Evolutionary conservation across 768 basidiomycete genomes (phyloP), one percentile per base, ranked within the genome.

Genomic region (Suillus luteus): DNA sequence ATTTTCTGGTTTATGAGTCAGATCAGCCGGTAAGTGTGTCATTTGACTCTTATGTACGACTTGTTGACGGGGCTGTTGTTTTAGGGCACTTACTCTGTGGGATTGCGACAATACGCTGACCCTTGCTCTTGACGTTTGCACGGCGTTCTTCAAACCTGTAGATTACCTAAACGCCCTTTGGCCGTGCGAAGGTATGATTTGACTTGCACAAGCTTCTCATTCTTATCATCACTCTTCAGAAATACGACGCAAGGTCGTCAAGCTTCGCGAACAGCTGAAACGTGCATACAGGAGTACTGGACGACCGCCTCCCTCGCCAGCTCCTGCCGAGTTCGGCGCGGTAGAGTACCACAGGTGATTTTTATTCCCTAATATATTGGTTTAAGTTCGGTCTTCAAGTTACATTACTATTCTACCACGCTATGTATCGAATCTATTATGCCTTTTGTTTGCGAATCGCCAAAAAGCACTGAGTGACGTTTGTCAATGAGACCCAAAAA

Each of bases 1-100:
- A 79, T 85, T 27, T 89, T 89, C 72, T 91, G 88, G 89, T 90
- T 91, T 70, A 88, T 89, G 87, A 82, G 82, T 24, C 88, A 90
- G 73, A 82, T 91, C 60, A 80, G 78, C 70, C 81, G 85, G 86
- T 84, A 62, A 60, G 73, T 40, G 41, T 57, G 24, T 52, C 19
- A 33, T 60, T 38, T 27, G 55, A 54, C 49, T 49, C 15, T 22
- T 59, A 60, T 63, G 66, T 62, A 60, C 57, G 57, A 17, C 24
- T 58, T 62, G 15, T n/a, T 5, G n/a, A 58, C 12, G 22, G 1
- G 19, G 9, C 15, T 5, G 15, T 61, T 55, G 59, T 67, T 49
- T 38, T 65, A 88, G 87, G 62, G 81, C 83, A 5, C 69, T 91
- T 62, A 77, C 77, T 9, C 73, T 91, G 61, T 91, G 87, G 86